Evolutionary conservation across 1,284 basidiomycete species (phyloP).

Genomic region (Trametes hirsuta): DNA sequence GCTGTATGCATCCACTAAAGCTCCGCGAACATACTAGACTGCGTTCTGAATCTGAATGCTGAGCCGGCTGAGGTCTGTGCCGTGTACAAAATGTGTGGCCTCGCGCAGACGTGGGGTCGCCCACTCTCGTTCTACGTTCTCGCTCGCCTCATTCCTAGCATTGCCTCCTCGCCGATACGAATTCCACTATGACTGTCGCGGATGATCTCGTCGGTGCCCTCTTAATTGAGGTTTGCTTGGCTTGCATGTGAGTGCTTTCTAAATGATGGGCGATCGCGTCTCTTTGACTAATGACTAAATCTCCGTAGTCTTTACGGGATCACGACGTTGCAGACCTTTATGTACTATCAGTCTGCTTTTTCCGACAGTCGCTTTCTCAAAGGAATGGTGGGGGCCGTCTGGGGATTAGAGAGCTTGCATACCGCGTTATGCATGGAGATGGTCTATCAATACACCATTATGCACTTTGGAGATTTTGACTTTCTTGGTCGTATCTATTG

Average conservation of each 20-base stretch:
- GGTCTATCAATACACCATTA: conserved; percentile 8
- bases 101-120: neutral
- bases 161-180: neutral
- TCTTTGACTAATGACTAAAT: neutral
- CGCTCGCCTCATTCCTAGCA: neutral
- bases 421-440: conserved; percentile 14
- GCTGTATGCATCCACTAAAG: too few relatives aligned
- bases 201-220: conserved; percentile 8
- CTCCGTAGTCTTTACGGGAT: conserved; percentile 10
- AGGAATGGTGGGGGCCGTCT: conserved; percentile 2
- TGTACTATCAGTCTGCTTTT: conserved; percentile 7
- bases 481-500: conserved; percentile 8
- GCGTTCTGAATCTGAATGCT: too few relatives aligned
- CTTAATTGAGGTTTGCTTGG: conserved; percentile 13
- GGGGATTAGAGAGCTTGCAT: conserved; percentile 12
- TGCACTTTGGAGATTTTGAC: conserved; percentile 12
- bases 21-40: too few relatives aligned
- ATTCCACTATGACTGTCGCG: neutral
- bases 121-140: neutral
- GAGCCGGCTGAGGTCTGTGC: neutral
- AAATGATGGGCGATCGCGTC: neutral
- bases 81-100: neutral
- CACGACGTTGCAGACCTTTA: conserved; percentile 12
- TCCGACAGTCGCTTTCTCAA: conserved; percentile 4
- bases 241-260: conserved; percentile 7